Conservation (phyloP, 805 yeast genomes). For the Millerozyma acaciae region DNA sequence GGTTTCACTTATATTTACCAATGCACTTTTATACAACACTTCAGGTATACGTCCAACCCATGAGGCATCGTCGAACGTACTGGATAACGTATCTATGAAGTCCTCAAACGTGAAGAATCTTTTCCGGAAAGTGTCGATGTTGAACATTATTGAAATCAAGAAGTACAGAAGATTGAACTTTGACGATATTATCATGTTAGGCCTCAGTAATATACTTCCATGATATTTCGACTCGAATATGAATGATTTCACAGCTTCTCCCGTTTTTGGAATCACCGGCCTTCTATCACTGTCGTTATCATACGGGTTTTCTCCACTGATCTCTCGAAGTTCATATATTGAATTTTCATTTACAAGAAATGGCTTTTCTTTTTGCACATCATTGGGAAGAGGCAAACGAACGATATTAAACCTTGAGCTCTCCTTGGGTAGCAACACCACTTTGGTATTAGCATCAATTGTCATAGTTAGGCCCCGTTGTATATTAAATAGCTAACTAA, state of each 20-base stretch:
- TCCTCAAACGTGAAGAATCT: constrained; percentile 43
- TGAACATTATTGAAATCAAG: constrained; percentile 33
- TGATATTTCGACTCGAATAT: constrained; percentile 18
- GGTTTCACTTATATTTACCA: constrained; percentile 28
- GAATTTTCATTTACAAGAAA: constrained; percentile 11
- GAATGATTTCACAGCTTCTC: constrained; percentile 40
- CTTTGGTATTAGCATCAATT: constrained; percentile 10
- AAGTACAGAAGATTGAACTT: constrained; percentile 38
- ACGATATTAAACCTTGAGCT: constrained; percentile 9
- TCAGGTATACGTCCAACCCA: constrained; percentile 24
- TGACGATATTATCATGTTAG: constrained; percentile 38
- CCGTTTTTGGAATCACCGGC: constrained; percentile 21
- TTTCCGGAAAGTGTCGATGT: constrained; percentile 18
- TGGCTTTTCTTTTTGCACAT: constrained; percentile 6
- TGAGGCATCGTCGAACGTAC: constrained; percentile 23
- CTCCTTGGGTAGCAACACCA: constrained; percentile 13
- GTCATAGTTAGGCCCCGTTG: too few relatives aligned
- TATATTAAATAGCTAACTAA: too few relatives aligned
- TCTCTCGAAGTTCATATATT: constrained; percentile 38
- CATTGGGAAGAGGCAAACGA: constrained; percentile 8
- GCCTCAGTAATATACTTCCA: constrained; percentile 40
- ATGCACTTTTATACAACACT: constrained; percentile 14
- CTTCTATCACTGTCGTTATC: constrained; percentile 17
- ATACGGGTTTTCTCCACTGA: constrained; percentile 36
- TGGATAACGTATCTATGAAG: constrained; percentile 32